Evolutionary conservation across 2,329 filamentous ascomycete genomes (phyloP), one percentile per base, ranked within the genome.

Genomic region (Cercospora janseana): DNA sequence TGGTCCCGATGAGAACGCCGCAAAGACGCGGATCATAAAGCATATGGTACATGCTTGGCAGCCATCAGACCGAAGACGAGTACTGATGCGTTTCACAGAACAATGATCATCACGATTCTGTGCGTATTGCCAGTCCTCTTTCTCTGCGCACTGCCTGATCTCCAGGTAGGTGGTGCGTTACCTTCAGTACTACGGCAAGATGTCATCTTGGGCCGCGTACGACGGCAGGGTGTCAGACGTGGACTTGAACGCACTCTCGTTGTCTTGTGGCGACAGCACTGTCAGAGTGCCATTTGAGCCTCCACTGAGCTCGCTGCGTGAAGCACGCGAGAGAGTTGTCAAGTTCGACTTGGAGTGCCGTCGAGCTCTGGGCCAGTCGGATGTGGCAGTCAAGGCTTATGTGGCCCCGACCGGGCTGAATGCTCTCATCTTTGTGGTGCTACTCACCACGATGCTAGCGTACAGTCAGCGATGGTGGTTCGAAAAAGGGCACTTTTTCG

Each of bases 41-140:
- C 16, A 37, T 9, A 28, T 28, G 23, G 18, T 40, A 40, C 6
- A 10, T 12, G 13, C 3, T 20, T 24, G 7, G 35, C n/a, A 20
- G 35, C 13, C 3, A 40, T 23, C 13, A 26, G 8, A 40, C 35
- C 4, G 20, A 7, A 8, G 26, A 5, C 12, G 35, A 23, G 16
- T n/a, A 23, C 35, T 13, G n/a, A 38, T 4, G 26, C 21, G 16
- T 20, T 7, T 26, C 18, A n/a, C 21, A 40, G 88, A 95, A 96
- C 72, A 74, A 75, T 34, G 86, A 92, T 69, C 92, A 95, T 72
- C 74, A 78, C 44, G 78, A 81, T 60, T 88, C 88, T 51, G 81
- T 75, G 28, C 27, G 26, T 29, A 20, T 20, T 32, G 23, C 42
- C 12, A 13, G 6, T 16, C 15, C 7, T 24, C 16, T 21, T 21